Base-by-base conservation (phyloP, 306 rosid species). In the Castanopsis chinensis region DNA sequence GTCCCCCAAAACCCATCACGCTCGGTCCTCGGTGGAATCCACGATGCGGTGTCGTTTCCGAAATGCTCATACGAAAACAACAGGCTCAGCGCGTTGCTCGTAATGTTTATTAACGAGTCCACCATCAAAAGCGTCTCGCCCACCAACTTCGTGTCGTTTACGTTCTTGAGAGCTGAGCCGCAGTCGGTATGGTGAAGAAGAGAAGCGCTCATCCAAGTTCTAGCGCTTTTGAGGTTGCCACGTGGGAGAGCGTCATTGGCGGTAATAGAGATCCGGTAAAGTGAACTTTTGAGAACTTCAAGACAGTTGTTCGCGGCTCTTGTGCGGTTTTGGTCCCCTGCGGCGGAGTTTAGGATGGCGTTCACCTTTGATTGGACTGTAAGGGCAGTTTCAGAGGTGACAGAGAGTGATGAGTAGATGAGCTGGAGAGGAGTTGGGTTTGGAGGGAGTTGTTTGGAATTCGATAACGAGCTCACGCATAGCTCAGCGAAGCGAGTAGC, bases 71-170 rank as follows among this genome's bases (percentile, higher is more conserved):
- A 90, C 19, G 97, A 81, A 30, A 41, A 30, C 32, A 92, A 69
- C 88, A 95, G 80, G 78, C 89, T 75, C 12, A 95, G 92, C 43
- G 96, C 98, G 84, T 89, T 95, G 80, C 97, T 91, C 63, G 94
- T 77, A 5, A 84, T 78, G 1, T 25, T 19, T 10, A 19, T 43
- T 9, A 93, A 74, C 32, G 83, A 52, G 73, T 85, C 77, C 23
- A 95, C 49, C 56, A 84, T 86, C 65, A 94, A 41, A 94, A 95
- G 87, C 13, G 97, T 81, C 51, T 85, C 17, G 23, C 73, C 70
- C 6, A 89, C 95, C 79, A 78, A 58, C 2, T 45, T 73, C 4
- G 97, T 87, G 86, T 91, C 94, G 88, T 95, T 91, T 2, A 90
- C 93, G 84, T 91, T 93, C 65, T 83, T 89, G 64, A 95, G 88